Evolutionary conservation across 495 filamentous ascomycete species (phyloP).

Genomic region (Penicillium soppii): DNA sequence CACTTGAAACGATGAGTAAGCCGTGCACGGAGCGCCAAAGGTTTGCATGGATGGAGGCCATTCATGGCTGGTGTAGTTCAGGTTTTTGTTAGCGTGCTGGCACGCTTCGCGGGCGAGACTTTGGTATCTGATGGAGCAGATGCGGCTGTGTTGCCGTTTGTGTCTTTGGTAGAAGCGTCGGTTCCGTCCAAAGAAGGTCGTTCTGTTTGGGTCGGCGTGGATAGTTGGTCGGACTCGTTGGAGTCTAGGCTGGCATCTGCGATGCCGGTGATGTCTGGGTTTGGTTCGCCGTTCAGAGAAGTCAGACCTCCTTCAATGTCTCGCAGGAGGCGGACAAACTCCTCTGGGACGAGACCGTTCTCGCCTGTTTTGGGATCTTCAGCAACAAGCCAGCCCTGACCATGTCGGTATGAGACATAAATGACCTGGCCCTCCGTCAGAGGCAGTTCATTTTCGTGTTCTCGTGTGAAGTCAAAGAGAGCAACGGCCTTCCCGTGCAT

Average conservation of each 20-base stretch:
- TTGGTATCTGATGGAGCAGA: not conserved
- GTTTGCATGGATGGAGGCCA: conserved; percentile 10
- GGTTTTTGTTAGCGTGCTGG: conserved; percentile 17
- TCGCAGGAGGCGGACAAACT: conserved; percentile 89
- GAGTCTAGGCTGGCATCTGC: conserved; percentile 28
- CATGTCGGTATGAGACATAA: conserved; percentile 92
- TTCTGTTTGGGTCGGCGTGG: conserved; percentile 29
- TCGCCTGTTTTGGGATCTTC: conserved; percentile 92
- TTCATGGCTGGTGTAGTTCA: conserved; percentile 10
- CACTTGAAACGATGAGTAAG: conserved; percentile 3
- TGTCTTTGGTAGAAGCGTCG: not conserved
- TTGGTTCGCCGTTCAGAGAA: conserved; percentile 45
- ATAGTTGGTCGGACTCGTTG: conserved; percentile 32
- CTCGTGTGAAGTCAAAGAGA: conserved; percentile 88
- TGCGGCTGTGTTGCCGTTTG: conserved; percentile 14
- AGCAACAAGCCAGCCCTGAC: conserved; percentile 95
- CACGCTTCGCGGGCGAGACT: conserved; percentile 8
- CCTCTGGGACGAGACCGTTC: conserved; percentile 89
- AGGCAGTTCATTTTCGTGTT: conserved; percentile 95
- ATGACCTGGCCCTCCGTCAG: conserved; percentile 94
- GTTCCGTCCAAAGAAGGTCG: not conserved
- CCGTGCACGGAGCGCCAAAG: conserved; percentile 9
- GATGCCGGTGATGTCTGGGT: conserved; percentile 22
- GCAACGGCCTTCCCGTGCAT: conserved; percentile 97
- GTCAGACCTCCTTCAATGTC: conserved; percentile 77